Percentiles rank a stretch among this genome's conserved stretches.
Conservation (phyloP, 2,329 filamentous ascomycete genomes). For the Ceratocystis variospora region DNA sequence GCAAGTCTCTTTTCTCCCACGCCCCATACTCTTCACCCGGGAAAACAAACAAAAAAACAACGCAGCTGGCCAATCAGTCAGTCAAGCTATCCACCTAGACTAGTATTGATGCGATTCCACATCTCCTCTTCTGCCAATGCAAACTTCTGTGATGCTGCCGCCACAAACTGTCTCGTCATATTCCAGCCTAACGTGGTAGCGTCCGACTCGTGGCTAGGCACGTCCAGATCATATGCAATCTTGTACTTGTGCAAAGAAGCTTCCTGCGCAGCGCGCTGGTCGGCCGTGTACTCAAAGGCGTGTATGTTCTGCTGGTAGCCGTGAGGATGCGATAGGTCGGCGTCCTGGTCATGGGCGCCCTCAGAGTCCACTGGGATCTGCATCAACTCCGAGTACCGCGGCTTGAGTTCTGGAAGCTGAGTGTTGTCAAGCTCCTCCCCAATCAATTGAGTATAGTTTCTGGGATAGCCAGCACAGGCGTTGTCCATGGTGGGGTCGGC, state of each 20-base stretch:
- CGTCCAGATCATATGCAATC: slow-evolving; percentile 21
- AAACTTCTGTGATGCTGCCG: slow-evolving; percentile 43
- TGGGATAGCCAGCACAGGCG: background rate
- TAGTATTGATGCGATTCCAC: slow-evolving; percentile 32
- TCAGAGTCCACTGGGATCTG: background rate
- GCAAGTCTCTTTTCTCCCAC: background rate
- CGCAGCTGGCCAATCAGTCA: background rate
- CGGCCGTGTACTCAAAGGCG: slow-evolving; percentile 37
- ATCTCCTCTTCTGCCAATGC: slow-evolving; percentile 46
- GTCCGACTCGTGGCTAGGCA: slow-evolving; percentile 32
- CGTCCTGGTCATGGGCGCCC: slow-evolving; percentile 30
- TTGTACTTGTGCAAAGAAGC: slow-evolving; percentile 24
- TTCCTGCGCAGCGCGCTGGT: slow-evolving; percentile 33
- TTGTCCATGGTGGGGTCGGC: background rate
- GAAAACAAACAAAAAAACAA: too few species aligned
- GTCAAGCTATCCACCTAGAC: background rate
- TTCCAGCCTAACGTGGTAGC: slow-evolving; percentile 41
- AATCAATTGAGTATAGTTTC: background rate
- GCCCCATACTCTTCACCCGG: background rate
- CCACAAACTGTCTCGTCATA: slow-evolving; percentile 31
- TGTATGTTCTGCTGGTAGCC: slow-evolving; percentile 45
- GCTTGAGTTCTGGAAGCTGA: background rate
- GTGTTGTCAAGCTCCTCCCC: background rate
- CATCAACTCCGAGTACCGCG: background rate
- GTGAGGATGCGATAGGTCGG: slow-evolving; percentile 33